Conservation (phyloP, 176 grass and related monocot genomes). For the sorghum (Sorghum bicolor) region Sorghum_bicolor_NCBIv3 NC_012872.2:6194001-6194500, state of each 20-base stretch:
- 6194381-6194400: slow-evolving; percentile 63
- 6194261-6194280: slow-evolving; percentile 5
- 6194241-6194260: slow-evolving; percentile 57
- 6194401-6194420: slow-evolving; percentile 90
- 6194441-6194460: slow-evolving; percentile 71
- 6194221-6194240: slow-evolving; percentile 63
- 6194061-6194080: slow-evolving; percentile 58
- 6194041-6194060: slow-evolving; percentile 84
- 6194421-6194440: slow-evolving; percentile 98
- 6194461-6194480: slow-evolving; percentile 10
- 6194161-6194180: not conserved
- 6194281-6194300: slow-evolving; percentile 12
- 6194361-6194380: slow-evolving; percentile 67
- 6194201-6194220: slow-evolving; percentile 88
- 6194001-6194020: slow-evolving; percentile 88
- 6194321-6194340: not conserved
- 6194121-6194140: not conserved
- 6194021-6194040: slow-evolving; percentile 92
- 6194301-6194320: slow-evolving; percentile 11
- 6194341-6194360: slow-evolving; percentile 59
- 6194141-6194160: not conserved
- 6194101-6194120: slow-evolving; percentile 1
- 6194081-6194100: slow-evolving; percentile 37
- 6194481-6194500: slow-evolving; percentile 4
- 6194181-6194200: slow-evolving; percentile 84